Base-by-base conservation (phyloP, 2,329 filamentous ascomycete species). In the Xylaria digitata region DNA sequence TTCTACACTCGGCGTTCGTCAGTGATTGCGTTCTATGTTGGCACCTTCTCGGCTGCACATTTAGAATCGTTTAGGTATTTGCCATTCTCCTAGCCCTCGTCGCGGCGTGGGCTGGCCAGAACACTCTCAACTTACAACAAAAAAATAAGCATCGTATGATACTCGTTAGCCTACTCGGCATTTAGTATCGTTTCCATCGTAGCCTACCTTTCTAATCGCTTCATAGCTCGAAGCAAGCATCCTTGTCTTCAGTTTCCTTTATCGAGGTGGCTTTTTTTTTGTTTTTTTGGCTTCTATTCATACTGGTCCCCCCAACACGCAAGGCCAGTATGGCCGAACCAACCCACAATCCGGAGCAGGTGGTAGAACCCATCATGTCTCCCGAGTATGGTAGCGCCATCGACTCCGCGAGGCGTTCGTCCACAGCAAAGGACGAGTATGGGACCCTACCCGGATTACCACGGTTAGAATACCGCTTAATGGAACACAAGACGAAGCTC, bases 401-500 rank as follows among this genome's bases (percentile, higher is more conserved):
- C n/a, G 26, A 30, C 30, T 46, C 57, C 1, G 69, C 63, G 26
- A 61, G 61, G 37, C 63, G 66, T 13, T 46, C 37, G 42, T 69
- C 69, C 8, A 63, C 56, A 26, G 37, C 50, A 11, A 73, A 68
- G 54, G 66, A 71, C 37, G 68, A 61, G 21, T 70, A 56, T 26
- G 73, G 72, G 11, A 65, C 72, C 59, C 58, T 75, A 8, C 67
- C 70, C 5, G 73, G 54, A 6, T 61, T 76, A n/a, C 75, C 74
- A n/a, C 67, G 72, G 26, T 70, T 83, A 13, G 79, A 81, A 67
- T 81, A 80, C 71, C 77, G 75, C 34, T 65, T 79, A 46, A 70
- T 76, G 70, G 74, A 78, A 59, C 78, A 77, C 71, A 81, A 78
- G 71, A 72, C 74, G 77, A 82, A 82, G 61, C 81, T 86, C 15